Conservation (phyloP, 371 early-diverging fungal species). For the Syncephalastrum monosporum region DNA sequence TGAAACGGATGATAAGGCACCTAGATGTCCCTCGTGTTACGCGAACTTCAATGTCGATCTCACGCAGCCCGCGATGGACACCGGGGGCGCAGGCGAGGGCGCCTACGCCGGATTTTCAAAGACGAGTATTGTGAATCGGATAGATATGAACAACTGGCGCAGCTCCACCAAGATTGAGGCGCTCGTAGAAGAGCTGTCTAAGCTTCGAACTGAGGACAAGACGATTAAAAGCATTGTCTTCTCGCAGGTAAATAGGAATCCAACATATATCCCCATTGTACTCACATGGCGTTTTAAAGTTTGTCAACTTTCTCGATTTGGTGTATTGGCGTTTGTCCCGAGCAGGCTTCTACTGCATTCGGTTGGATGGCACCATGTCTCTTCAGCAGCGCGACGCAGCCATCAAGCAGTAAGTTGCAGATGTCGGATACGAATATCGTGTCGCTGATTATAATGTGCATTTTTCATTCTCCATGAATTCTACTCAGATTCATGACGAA, state of each 20-base stretch:
- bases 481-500: conserved; percentile 71
- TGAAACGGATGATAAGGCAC: conserved; percentile 27
- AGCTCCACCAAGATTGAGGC: conserved; percentile 91
- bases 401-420: conserved; percentile 49
- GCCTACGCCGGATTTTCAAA: conserved; percentile 49
- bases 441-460: neutral
- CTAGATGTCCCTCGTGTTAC: conserved; percentile 88
- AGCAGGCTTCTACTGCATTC: conserved; percentile 90
- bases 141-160: conserved; percentile 85
- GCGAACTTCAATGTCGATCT: conserved; percentile 81
- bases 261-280: neutral
- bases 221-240: conserved; percentile 73
- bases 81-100: conserved; percentile 18
- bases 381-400: conserved; percentile 81
- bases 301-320: conserved; percentile 91
- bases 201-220: conserved; percentile 72
- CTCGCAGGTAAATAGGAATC: conserved; percentile 33
- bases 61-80: conserved; percentile 60
- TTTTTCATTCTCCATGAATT: neutral
- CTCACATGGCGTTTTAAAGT: conserved; percentile 60
- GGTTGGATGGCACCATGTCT: conserved; percentile 94
- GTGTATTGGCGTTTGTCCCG: conserved; percentile 93
- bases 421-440: neutral
- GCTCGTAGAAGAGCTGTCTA: conserved; percentile 86
- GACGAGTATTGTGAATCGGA: conserved; percentile 87